These are phyloP conservation scores for Achlya hypogyna DNA, from an alignment of 352 stramenopile genomes.

Conservation along the genomic window DNA sequence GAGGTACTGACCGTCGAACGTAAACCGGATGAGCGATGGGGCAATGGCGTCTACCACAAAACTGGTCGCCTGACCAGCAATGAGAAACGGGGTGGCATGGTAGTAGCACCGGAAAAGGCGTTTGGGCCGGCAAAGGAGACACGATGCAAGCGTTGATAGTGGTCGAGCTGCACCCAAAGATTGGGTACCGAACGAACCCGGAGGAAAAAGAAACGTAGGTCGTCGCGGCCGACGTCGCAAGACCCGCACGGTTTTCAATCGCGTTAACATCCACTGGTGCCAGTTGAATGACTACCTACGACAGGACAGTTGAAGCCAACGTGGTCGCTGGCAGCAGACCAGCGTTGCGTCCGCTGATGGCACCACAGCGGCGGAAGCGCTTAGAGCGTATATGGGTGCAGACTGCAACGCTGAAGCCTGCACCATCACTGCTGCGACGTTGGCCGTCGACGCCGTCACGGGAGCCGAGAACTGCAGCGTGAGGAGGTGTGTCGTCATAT, in stretches of 20 bases:
- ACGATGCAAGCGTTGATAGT: not conserved
- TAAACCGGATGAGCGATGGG: constrained; percentile 46
- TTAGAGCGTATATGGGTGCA: not conserved
- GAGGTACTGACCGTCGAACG: constrained; percentile 42
- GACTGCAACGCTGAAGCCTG: not conserved
- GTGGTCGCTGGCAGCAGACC: not conserved
- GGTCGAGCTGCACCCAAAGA: constrained; percentile 1
- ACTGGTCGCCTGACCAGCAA: constrained; percentile 24
- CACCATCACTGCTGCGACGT: not conserved
- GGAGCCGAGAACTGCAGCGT: not conserved
- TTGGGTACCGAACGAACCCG: constrained; percentile 11
- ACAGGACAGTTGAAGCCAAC: not conserved
- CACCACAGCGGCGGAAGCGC: not conserved
- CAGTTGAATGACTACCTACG: constrained; percentile 5
- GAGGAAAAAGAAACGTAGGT: not conserved
- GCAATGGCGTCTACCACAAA: constrained; percentile 40
- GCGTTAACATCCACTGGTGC: not conserved
- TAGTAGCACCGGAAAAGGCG: not conserved
- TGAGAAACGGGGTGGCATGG: not conserved
- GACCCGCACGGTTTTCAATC: not conserved
- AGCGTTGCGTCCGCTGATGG: not conserved
- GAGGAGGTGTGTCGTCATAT: constrained; percentile 6
- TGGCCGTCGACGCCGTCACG: not conserved
- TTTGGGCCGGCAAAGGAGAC: not conserved
- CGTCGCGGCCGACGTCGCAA: not conserved